Percentiles rank a stretch among this genome's conserved stretches.
These are phyloP conservation scores for Amanita rimosa DNA, from an alignment of 768 basidiomycete species.

Conservation along the genomic window DNA sequence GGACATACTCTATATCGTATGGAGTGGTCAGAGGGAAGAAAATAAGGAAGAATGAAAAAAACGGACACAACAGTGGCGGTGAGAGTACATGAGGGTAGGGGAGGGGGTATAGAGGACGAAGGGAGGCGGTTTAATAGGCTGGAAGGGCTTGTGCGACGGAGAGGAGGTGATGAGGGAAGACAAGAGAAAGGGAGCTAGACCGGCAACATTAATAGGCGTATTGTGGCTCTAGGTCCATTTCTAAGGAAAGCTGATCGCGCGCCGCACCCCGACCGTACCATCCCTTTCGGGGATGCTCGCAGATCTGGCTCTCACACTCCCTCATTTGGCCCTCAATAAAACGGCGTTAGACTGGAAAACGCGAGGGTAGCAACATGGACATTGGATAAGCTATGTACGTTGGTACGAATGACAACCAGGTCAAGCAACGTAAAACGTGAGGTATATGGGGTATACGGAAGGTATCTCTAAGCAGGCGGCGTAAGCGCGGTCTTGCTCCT, in stretches of 20 bases:
- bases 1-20: neutral
- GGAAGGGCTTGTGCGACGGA: too few relatives aligned
- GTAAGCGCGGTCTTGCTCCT: slow-evolving; percentile 17
- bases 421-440: neutral
- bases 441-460: neutral
- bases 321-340: neutral
- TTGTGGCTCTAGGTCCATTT: neutral
- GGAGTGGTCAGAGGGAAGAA: neutral
- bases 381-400: neutral
- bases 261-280: neutral
- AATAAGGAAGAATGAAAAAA: neutral
- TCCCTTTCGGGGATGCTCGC: neutral
- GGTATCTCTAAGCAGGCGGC: neutral
- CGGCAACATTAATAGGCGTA: neutral
- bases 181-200: neutral
- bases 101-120: neutral
- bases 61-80: neutral
- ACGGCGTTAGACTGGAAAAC: neutral
- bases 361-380: neutral
- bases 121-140: neutral
- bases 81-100: neutral
- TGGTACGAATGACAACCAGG: neutral
- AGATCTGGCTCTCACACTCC: neutral
- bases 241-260: neutral
- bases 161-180: neutral